Conservation (phyloP, 225 moss, liverwort and hornwort genomes). For the Asterella californica region DNA sequence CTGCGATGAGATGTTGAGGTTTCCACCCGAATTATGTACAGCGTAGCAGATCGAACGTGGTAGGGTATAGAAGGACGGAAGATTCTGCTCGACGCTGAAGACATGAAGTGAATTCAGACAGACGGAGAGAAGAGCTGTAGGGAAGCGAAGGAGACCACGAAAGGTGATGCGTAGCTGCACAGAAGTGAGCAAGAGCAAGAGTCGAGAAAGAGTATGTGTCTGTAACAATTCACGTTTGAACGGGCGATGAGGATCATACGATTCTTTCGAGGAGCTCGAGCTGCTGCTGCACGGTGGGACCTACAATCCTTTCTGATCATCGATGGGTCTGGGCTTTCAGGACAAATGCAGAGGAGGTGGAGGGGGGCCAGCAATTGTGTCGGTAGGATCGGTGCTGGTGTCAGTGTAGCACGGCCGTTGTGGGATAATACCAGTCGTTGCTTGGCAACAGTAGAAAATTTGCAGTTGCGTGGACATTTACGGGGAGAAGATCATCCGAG, state of each 20-base stretch:
- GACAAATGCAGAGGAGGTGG: background rate
- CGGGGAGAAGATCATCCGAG: constrained; percentile 10
- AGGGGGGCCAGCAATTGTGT: background rate
- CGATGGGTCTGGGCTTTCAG: background rate
- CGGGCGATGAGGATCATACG: background rate
- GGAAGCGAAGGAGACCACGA: too few species aligned
- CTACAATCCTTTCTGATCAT: background rate
- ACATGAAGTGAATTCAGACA: too few species aligned
- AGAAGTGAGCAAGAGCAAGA: background rate
- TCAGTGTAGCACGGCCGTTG: too few species aligned
- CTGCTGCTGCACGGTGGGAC: constrained; percentile 1
- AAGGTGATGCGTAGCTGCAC: too few species aligned
- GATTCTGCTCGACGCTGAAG: too few species aligned
- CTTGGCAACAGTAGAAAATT: background rate
- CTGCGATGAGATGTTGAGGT: too few species aligned
- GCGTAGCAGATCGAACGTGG: too few species aligned
- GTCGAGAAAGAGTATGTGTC: background rate
- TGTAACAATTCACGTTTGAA: background rate
- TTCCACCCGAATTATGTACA: too few species aligned
- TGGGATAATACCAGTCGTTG: background rate
- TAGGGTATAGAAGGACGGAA: too few species aligned
- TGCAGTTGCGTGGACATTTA: constrained; percentile 1
- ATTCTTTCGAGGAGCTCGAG: background rate
- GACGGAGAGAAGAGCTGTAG: too few species aligned
- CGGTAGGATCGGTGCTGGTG: background rate